phyloP scores from a whole-genome alignment of 2,329 filamentous ascomycete genomes.

The Penicillium concentricum region DNA sequence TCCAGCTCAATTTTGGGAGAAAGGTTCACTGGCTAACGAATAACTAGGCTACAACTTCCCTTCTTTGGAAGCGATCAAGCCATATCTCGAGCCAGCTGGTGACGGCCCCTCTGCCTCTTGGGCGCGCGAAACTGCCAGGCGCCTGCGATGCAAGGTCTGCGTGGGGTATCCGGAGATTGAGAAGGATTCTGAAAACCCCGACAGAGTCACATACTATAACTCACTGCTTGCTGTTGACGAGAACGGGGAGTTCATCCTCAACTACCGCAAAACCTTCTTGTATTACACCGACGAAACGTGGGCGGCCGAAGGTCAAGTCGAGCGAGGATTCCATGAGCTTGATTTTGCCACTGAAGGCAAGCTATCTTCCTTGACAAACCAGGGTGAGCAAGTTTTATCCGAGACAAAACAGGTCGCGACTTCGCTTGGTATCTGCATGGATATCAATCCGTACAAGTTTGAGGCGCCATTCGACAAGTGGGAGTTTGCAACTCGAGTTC shows the following conservation, averaged over 20 bases:
- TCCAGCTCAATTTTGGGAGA: not conserved
- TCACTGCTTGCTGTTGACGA: constrained; percentile 59
- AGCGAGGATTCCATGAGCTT: constrained; percentile 33
- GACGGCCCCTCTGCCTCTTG: constrained; percentile 56
- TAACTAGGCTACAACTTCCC: constrained; percentile 62
- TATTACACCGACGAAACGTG: constrained; percentile 68
- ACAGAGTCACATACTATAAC: constrained; percentile 53
- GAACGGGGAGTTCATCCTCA: constrained; percentile 53
- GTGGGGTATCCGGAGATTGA: constrained; percentile 61
- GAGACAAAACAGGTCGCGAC: constrained; percentile 35
- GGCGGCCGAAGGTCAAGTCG: constrained; percentile 54
- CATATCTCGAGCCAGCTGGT: constrained; percentile 59
- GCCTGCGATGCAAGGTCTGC: constrained; percentile 59
- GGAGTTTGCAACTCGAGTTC: constrained; percentile 59
- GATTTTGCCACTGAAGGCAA: constrained; percentile 11
- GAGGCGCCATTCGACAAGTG: constrained; percentile 56
- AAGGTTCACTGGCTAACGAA: not conserved
- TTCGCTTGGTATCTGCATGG: constrained; percentile 53
- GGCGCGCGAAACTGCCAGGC: constrained; percentile 56
- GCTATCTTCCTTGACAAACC: not conserved
- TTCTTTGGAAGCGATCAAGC: constrained; percentile 55
- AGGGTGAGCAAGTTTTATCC: not conserved
- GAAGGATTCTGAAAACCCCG: not conserved
- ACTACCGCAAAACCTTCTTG: constrained; percentile 64
- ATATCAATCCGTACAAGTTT: constrained; percentile 64